Evolutionary conservation across 2,329 filamentous ascomycete species (phyloP).

Genomic region (Orbilia javanica): DNA sequence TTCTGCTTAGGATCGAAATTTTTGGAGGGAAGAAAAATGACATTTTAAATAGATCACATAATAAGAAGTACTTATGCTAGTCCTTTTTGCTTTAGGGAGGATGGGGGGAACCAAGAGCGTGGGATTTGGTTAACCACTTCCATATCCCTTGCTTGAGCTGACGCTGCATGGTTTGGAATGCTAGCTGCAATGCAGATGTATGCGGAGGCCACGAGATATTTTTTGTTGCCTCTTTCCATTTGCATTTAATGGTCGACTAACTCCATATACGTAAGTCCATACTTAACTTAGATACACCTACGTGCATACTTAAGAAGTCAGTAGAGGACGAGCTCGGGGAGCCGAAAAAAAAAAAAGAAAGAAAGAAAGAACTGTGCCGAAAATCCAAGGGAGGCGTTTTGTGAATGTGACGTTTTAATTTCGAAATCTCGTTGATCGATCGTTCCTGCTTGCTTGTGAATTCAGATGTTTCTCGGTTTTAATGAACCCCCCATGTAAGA

Average conservation of each 20-base stretch:
- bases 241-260: too few species aligned
- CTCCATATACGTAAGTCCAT: too few species aligned
- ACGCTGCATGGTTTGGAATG: slow-evolving; percentile 6
- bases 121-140: background rate
- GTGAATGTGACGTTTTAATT: background rate
- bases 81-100: background rate
- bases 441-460: too few species aligned
- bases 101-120: background rate
- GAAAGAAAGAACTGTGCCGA: slow-evolving; percentile 6
- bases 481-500: background rate
- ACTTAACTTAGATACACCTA: too few species aligned
- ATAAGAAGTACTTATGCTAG: too few species aligned
- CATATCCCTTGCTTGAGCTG: background rate
- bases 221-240: background rate
- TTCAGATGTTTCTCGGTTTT: background rate
- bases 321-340: background rate
- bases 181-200: slow-evolving; percentile 24
- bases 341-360: background rate
- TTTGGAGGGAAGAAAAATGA: background rate
- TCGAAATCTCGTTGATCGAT: background rate
- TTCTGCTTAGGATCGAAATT: slow-evolving; percentile 2
- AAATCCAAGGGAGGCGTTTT: background rate
- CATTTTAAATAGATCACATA: too few species aligned
- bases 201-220: slow-evolving; percentile 33
- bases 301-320: too few species aligned